These are phyloP conservation scores for Hemisphaericaspora xylanilytica DNA, from an alignment of 1,139 yeast genomes.

Conservation along the genomic window DNA sequence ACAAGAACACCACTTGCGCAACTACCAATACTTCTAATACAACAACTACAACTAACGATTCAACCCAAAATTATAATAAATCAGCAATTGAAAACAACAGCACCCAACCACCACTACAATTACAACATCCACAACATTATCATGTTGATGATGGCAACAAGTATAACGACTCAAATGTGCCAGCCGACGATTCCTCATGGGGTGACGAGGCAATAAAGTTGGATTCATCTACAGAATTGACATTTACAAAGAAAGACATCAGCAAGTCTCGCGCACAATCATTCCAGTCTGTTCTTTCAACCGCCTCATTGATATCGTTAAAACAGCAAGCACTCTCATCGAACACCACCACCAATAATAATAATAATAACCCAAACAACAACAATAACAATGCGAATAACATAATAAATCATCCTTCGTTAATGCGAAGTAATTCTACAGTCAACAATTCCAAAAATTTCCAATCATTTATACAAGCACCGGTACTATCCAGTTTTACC, in stretches of 20 bases:
- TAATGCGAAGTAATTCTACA: conserved; percentile 14
- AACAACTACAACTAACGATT: neutral
- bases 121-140: conserved; percentile 1
- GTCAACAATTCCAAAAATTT: conserved; percentile 32
- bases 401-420: conserved; percentile 15
- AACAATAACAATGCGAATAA: conserved; percentile 17
- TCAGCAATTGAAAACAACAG: neutral
- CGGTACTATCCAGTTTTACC: conserved; percentile 41
- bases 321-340: conserved; percentile 26
- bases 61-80: neutral
- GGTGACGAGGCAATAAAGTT: conserved; percentile 5
- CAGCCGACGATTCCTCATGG: neutral
- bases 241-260: conserved; percentile 54
- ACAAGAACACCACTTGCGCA: too few relatives aligned
- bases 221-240: conserved; percentile 22
- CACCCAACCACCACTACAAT: conserved; percentile 2
- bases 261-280: conserved; percentile 55
- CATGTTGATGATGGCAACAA: conserved; percentile 2
- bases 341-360: conserved; percentile 6
- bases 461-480: conserved; percentile 50
- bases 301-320: conserved; percentile 54
- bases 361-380: too few relatives aligned
- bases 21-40: too few relatives aligned
- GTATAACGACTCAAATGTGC: neutral
- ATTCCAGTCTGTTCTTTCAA: conserved; percentile 63